A percentile compares a stretch with the other conserved stretches of the same genome.
Evolutionary conservation across 495 filamentous ascomycete genomes (phyloP).

Genomic region (Neurospora sp.): DNA sequence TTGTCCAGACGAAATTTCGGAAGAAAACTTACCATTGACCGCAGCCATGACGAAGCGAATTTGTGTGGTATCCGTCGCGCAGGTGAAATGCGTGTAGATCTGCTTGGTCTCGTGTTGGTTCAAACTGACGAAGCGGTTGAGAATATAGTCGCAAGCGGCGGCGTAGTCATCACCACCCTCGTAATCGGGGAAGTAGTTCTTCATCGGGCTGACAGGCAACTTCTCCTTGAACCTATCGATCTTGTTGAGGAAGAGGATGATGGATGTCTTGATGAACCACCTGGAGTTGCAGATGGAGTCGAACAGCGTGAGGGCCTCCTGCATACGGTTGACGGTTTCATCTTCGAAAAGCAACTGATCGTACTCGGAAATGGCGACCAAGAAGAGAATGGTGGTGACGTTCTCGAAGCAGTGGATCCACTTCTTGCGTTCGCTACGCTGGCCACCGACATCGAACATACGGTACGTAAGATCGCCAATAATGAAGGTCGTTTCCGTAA

Average conservation of each 20-base stretch:
- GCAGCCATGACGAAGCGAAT: constrained; percentile 99
- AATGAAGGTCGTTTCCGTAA: constrained; percentile 97
- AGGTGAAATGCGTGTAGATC: constrained; percentile 99
- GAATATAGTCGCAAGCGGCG: constrained; percentile 91
- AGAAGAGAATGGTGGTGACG: constrained; percentile 95
- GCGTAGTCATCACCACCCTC: constrained; percentile 89
- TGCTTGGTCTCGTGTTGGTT: constrained; percentile 99
- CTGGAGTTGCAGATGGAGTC: constrained; percentile 99
- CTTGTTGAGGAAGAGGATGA: constrained; percentile 99
- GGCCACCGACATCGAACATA: constrained; percentile 99
- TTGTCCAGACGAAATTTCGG: background rate
- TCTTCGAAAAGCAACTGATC: constrained; percentile 97
- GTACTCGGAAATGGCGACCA: constrained; percentile 98
- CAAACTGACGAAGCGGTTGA: constrained; percentile 91
- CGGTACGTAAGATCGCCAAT: constrained; percentile 96
- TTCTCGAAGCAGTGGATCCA: constrained; percentile 99
- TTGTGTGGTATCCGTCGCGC: constrained; percentile 94
- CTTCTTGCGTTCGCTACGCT: constrained; percentile 99
- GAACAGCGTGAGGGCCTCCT: constrained; percentile 94
- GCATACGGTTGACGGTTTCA: constrained; percentile 95
- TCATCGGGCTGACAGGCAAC: constrained; percentile 97
- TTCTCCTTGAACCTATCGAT: constrained; percentile 99
- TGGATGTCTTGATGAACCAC: constrained; percentile 99
- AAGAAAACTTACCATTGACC: constrained; percentile 72
- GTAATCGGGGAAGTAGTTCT: constrained; percentile 99